Evolutionary conservation across 2,329 filamentous ascomycete species (phyloP).

Genomic region (Botryotinia globosa): DNA sequence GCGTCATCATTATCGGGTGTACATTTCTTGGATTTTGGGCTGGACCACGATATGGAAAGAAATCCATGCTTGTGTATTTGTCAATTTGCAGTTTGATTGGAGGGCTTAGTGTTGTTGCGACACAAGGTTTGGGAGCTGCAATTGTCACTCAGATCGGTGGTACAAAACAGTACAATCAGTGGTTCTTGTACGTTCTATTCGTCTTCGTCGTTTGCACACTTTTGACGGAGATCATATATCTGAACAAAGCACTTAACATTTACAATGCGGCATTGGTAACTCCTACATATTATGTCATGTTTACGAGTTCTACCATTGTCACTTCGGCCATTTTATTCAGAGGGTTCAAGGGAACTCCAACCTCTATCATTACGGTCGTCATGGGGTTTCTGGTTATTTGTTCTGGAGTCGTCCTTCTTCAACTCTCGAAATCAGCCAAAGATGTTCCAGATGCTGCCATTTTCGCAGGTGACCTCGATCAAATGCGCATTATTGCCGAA

Average conservation of each 20-base stretch:
- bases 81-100: conserved; percentile 95
- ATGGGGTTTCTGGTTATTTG: conserved; percentile 94
- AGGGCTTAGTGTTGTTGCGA: conserved; percentile 90
- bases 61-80: conserved; percentile 96
- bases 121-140: conserved; percentile 86
- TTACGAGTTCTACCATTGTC: conserved; percentile 92
- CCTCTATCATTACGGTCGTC: conserved; percentile 82
- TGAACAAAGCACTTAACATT: conserved; percentile 97
- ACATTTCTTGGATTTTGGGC: conserved; percentile 72
- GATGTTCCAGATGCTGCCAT: conserved; percentile 92
- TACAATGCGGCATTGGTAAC: conserved; percentile 97
- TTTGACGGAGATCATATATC: conserved; percentile 87
- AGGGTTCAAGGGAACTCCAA: conserved; percentile 83
- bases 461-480: conserved; percentile 88
- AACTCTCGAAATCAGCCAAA: conserved; percentile 97
- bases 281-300: conserved; percentile 98
- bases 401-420: conserved; percentile 83
- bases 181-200: conserved; percentile 90
- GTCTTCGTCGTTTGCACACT: conserved; percentile 89
- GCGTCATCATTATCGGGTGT: conserved; percentile 74
- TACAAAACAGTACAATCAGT: conserved; percentile 88
- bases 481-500: conserved; percentile 91
- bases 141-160: conserved; percentile 84
- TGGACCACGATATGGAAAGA: conserved; percentile 87
- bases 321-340: conserved; percentile 89